Evolutionary conservation across 164 flowering plant genomes (phyloP), one percentile per base, ranked within the genome.

Genomic region (Berberis thunbergii): DNA sequence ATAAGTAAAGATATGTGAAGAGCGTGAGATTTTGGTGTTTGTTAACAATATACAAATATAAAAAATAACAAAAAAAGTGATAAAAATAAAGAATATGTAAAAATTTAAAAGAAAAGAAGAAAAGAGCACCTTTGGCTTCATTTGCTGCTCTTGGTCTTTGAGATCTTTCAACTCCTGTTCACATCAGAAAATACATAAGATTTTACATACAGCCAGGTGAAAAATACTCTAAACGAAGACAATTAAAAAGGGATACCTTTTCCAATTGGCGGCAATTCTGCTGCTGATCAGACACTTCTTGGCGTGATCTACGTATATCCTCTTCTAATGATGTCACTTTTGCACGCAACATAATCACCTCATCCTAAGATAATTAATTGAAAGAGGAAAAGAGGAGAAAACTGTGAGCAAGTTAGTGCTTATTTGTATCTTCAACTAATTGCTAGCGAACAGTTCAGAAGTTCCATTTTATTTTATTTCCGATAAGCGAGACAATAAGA

Each of bases 71-170:
- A 59, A 39, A 13, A 53, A 39, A 69, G 40, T 1, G 43, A 1
- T n/a, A n/a, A 8, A 2, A 59, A 39, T 41, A 53, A 39, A 69
- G 40, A 2, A 45, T 1, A 57, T 60, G 7, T 7, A 50, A 13
- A 38, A 7, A 60, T 44, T 42, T 26, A 11, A 61, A 50, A 64
- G 43, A 7, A 69, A 12, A 61, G 6, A 40, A 60, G 45, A 9
- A 44, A 49, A 26, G 7, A 55, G 55, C 66, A 95, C 99, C 97
- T 91, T 95, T 59, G 97, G 97, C 76, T 89, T 91, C 84, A 84
- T 75, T 68, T 78, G 91, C 53, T 83, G 96, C 66, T 95, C 99
- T 64, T 73, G 62, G 59, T 88, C 94, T 80, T 85, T 88, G 40
- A 84, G 26, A n/a, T 88, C 96, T 77, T 76, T 89, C 63, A 91